Conservation (phyloP, 2,329 filamentous ascomycete species). For the Chaetomium sp. region DNA sequence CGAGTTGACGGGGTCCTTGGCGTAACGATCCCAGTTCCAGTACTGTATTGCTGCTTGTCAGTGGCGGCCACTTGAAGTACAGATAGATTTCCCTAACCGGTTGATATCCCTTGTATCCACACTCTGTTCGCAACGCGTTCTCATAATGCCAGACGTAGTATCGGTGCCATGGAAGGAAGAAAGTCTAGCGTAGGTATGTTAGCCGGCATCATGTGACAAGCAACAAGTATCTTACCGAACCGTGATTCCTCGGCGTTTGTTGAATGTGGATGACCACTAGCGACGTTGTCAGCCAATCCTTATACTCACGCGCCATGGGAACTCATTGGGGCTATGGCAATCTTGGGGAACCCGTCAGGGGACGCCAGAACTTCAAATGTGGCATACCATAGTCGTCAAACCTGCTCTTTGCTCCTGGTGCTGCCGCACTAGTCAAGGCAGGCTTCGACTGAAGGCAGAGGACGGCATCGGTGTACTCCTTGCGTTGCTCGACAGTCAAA, state of each 20-base stretch:
- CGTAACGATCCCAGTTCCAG: conserved; percentile 50
- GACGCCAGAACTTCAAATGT: too few relatives aligned
- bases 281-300: background rate
- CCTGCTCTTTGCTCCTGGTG: conserved; percentile 34
- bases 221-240: conserved; percentile 18
- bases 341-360: background rate
- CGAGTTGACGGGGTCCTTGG: conserved; percentile 45
- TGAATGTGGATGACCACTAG: conserved; percentile 37
- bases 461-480: conserved; percentile 33
- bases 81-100: conserved; percentile 32
- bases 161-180: conserved; percentile 40
- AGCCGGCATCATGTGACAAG: background rate
- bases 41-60: conserved; percentile 34
- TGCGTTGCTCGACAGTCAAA: conserved; percentile 26
- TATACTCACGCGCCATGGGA: background rate
- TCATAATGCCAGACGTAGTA: conserved; percentile 40
- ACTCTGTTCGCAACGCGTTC: conserved; percentile 38
- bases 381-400: conserved; percentile 37
- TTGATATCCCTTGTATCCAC: conserved; percentile 38
- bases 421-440: conserved; percentile 17
- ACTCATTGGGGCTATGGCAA: background rate
- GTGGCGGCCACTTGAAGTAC: background rate
- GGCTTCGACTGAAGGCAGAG: conserved; percentile 31
- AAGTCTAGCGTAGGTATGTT: conserved; percentile 24
- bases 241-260: conserved; percentile 31